Evolutionary conservation across 2,329 filamentous ascomycete genomes (phyloP), one percentile per base, ranked within the genome.

Genomic region (Cercospora janseana): DNA sequence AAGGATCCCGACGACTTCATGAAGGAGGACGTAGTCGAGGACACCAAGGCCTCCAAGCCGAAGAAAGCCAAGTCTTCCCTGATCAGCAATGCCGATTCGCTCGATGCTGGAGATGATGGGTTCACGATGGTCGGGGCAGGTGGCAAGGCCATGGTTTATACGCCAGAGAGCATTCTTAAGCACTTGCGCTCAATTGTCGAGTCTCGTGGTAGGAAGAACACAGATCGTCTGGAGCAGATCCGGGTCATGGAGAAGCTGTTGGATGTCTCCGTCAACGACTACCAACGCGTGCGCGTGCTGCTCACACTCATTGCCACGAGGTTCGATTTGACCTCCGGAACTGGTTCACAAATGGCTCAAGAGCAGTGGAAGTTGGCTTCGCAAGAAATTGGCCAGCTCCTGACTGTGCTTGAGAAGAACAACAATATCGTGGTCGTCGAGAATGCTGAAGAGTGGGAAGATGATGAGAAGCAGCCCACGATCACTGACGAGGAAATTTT

Each of bases 171-270:
- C 71, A 98, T 98, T 67, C 86, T 97, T 71, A 98, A 98, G 79
- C 90, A 97, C 72, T 80, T 98, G 45, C 84, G 92, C 51, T 82
- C 84, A 45, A 97, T 98, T 66, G 79, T 97, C 68, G 93, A 98
- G 76, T 91, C 92, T 52, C 83, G 93, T 77, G 93, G 93, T 70
- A 94, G 95, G 79, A 98, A 98, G 82, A 97, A 97, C 78, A 96
- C 93, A 59, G 93, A 98, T 71, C 86, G 90, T 41, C 69, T 82
- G 38, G 93, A 98, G 74, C 93, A 98, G 75, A 97, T 98, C 72
- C 86, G 86, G 72, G 86, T 92, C 45, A 95, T 98, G 90, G 93
- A 97, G 80, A 95, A 91, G 77, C 81, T 98, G 46, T 76, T 85
- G 65, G 90, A 95, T 69, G 91, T 98, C 59, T 83, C 93, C 58